Evolutionary conservation across 345 rosid genomes (phyloP).

Genomic region (Eutrema yunnanense): DNA sequence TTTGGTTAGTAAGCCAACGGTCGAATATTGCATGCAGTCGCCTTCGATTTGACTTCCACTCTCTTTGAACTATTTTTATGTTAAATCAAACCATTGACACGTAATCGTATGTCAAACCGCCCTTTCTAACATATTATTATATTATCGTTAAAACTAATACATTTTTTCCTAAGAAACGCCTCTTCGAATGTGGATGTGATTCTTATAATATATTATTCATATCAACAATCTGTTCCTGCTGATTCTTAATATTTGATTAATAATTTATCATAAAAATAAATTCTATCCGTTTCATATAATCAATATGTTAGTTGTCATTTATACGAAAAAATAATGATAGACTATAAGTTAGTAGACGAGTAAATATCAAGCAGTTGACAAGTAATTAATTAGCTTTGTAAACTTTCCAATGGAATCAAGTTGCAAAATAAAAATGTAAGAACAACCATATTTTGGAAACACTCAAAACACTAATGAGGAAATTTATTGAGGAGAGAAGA

Average conservation of each 20-base stretch:
- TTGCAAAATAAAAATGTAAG: constrained; percentile 13
- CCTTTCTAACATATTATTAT: constrained; percentile 3
- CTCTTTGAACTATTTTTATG: background rate
- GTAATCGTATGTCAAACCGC: constrained; percentile 27
- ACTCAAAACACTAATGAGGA: constrained; percentile 26
- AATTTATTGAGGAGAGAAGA: constrained; percentile 27
- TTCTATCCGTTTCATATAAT: no score
- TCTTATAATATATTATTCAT: background rate
- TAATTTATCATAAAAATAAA: background rate
- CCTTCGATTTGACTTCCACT: constrained; percentile 20
- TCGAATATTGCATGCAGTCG: constrained; percentile 11
- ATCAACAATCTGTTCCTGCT: background rate
- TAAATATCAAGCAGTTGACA: background rate
- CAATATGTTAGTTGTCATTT: background rate
- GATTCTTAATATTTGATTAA: background rate
- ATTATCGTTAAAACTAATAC: background rate
- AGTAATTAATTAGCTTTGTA: background rate
- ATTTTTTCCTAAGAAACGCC: background rate
- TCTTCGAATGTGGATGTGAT: constrained; percentile 15
- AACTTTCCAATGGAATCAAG: constrained; percentile 7
- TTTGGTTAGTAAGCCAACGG: constrained; percentile 28
- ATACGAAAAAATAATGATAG: background rate
- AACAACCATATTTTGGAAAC: constrained; percentile 20
- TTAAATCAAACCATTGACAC: constrained; percentile 23
- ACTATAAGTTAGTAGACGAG: background rate